Base-by-base conservation (phyloP, 2,329 filamentous ascomycete genomes). In the Colletotrichum lini region DNA sequence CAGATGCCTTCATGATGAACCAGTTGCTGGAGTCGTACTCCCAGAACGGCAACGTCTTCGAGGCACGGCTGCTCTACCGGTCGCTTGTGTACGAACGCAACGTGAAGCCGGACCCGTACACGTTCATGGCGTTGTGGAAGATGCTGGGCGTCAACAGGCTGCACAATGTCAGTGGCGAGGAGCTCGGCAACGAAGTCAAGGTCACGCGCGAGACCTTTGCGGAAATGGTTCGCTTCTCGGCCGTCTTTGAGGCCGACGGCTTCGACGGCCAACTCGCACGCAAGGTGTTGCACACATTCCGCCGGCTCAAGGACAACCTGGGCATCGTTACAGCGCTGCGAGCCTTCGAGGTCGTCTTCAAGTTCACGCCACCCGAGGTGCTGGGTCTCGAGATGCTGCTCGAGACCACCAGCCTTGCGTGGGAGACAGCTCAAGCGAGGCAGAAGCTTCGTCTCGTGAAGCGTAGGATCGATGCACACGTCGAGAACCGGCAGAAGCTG, bases 1-100 rank as follows among this genome's bases (percentile, higher is more conserved):
- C 92, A 2, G 92, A 94, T 76, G 89, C 90, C 10, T 93, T 92
- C 79, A 92, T 95, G 82, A 90, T 95, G 86, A 96, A 96, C 80
- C 92, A 95, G 77, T 83, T 95, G 26, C 87, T 96, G 35, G 89
- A 90, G 71, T 89, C 90, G 8, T 88, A 91, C 73, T 85, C 92
- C 57, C 88, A 90, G 72, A 87, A 88, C 69, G 88, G 89, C 61
- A 84, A 89, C 63, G 84, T 86, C 54, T 79, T 82, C 30, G 82
- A 87, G 61, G 89, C 92, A 0, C 85, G 88, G 75, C 77, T 81
- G 3, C 84, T 91, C 40, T 94, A 91, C 79, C 78, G 82, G 12
- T 79, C 82, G 21, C 86, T 94, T 77, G 86, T 88, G 40, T 74
- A 79, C 12, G 80, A 85, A 35, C 81, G 83, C 45, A 82, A 80